These are phyloP conservation scores for Candida parachauliodes DNA, from an alignment of 805 yeast genomes.

Conservation along the genomic window DNA sequence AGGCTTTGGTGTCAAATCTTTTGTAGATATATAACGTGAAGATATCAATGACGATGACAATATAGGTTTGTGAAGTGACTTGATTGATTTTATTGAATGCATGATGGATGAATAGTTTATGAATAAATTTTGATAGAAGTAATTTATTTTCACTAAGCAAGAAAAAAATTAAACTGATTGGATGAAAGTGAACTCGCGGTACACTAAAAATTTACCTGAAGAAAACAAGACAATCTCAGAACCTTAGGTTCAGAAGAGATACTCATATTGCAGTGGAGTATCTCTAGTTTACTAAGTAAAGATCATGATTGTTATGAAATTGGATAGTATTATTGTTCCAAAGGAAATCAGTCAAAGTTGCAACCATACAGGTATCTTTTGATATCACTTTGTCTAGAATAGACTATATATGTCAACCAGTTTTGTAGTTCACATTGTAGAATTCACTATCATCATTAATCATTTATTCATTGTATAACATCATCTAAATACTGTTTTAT, in stretches of 20 bases:
- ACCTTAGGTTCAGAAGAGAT: too few relatives aligned
- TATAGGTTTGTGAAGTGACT: slow-evolving; percentile 3
- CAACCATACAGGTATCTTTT: too few relatives aligned
- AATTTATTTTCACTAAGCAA: slow-evolving; percentile 3
- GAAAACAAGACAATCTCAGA: background rate
- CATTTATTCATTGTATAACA: slow-evolving; percentile 24
- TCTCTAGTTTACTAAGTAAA: too few relatives aligned
- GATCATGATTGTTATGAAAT: too few relatives aligned
- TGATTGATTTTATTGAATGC: slow-evolving; percentile 1
- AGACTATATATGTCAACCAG: too few relatives aligned
- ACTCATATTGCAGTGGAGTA: too few relatives aligned
- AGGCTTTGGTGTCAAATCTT: slow-evolving; percentile 46
- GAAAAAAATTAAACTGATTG: slow-evolving; percentile 6
- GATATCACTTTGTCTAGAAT: too few relatives aligned
- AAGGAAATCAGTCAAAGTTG: too few relatives aligned
- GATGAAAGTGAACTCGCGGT: background rate
- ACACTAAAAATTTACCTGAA: background rate
- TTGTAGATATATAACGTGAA: slow-evolving; percentile 29
- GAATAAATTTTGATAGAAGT: background rate
- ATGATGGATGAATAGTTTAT: background rate
- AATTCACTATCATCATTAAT: too few relatives aligned
- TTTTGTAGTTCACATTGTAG: too few relatives aligned
- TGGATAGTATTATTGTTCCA: too few relatives aligned
- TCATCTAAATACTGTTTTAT: slow-evolving; percentile 58
- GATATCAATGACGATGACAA: slow-evolving; percentile 4